phyloP scores from a whole-genome alignment of 2,329 filamentous ascomycete species.

The Monilinia vaccinii-corymbosi region DNA sequence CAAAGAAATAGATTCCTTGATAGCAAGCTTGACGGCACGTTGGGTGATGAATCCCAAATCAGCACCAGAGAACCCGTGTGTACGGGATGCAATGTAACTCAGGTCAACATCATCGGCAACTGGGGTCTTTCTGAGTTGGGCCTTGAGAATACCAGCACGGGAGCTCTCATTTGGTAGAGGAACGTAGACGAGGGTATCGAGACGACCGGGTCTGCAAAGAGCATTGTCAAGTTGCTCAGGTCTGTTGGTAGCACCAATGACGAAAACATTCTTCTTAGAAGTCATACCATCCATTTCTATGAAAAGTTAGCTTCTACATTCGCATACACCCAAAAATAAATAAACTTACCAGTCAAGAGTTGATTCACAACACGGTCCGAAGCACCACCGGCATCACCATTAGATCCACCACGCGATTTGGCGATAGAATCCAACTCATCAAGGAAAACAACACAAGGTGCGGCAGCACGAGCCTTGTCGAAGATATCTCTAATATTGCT shows the following conservation, averaged over 20 bases:
- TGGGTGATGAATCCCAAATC: constrained; percentile 99
- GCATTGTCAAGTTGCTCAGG: constrained; percentile 98
- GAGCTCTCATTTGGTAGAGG: constrained; percentile 88
- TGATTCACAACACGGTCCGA: constrained; percentile 99
- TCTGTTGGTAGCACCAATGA: constrained; percentile 97
- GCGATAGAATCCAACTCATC: constrained; percentile 98
- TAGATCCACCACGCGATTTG: constrained; percentile 95
- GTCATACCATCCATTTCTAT: constrained; percentile 99
- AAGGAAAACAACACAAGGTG: constrained; percentile 96
- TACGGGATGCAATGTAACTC: constrained; percentile 88
- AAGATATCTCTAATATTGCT: constrained; percentile 99
- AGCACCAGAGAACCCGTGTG: constrained; percentile 98
- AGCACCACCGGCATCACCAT: constrained; percentile 93
- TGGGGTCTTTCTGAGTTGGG: constrained; percentile 96
- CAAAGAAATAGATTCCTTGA: constrained; percentile 85
- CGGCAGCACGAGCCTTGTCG: constrained; percentile 96
- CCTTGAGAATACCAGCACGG: constrained; percentile 82
- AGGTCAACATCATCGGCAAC: constrained; percentile 82
- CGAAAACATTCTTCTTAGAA: constrained; percentile 99
- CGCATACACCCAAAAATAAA: neutral
- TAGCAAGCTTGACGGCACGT: constrained; percentile 97
- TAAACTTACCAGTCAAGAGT: constrained; percentile 75
- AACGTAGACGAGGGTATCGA: constrained; percentile 97
- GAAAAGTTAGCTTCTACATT: constrained; percentile 34
- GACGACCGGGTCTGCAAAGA: constrained; percentile 94